A percentile compares a stretch with the other conserved stretches of the same genome.
These are phyloP conservation scores for Lachnum nothofagi DNA, from an alignment of 2,329 filamentous ascomycete species.

Conservation along the genomic window DNA sequence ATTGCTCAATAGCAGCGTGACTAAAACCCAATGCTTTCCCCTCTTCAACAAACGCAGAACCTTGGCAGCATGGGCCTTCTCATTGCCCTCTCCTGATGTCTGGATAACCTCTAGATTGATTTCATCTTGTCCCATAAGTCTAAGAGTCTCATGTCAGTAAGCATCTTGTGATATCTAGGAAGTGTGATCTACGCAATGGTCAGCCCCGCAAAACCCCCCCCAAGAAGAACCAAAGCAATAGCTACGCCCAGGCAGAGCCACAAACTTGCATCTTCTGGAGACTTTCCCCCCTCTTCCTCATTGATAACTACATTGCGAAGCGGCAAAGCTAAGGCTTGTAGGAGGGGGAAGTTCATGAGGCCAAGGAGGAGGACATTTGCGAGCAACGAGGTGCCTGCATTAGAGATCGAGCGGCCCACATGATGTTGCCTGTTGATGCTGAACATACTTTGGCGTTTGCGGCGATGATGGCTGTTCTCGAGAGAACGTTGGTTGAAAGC, in stretches of 20 bases:
- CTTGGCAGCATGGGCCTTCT: constrained; percentile 74
- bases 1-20: constrained; percentile 85
- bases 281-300: not conserved
- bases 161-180: not conserved
- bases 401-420: not conserved
- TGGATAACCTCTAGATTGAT: constrained; percentile 92
- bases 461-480: not conserved
- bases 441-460: not conserved
- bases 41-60: constrained; percentile 74
- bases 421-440: not conserved
- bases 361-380: not conserved
- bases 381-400: not conserved
- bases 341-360: constrained; percentile 1
- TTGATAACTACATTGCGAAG: not conserved
- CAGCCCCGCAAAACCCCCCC: constrained; percentile 89
- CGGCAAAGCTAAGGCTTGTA: not conserved
- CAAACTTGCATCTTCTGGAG: constrained; percentile 55
- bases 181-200: constrained; percentile 68
- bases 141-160: constrained; percentile 16
- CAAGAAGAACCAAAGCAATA: constrained; percentile 73
- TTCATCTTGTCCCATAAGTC: constrained; percentile 62
- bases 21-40: constrained; percentile 95
- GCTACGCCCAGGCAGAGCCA: constrained; percentile 81
- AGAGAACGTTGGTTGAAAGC: not conserved
- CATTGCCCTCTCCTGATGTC: constrained; percentile 70